phyloP scores from a whole-genome alignment of 768 basidiomycete genomes.

The Termitomyces titanicus region DNA sequence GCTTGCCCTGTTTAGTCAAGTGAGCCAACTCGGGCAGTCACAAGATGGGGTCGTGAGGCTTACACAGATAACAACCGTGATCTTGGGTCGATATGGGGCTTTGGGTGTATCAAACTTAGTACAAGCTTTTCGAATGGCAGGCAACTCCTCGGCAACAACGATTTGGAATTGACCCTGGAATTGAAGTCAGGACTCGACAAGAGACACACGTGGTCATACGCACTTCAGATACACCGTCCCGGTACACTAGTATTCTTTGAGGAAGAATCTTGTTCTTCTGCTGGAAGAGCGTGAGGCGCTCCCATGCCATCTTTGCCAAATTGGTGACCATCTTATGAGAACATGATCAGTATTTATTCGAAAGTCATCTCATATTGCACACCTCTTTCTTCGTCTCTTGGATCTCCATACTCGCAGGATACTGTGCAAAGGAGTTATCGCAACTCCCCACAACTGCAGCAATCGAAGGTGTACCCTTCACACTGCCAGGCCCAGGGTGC shows the following conservation, averaged over 20 bases:
- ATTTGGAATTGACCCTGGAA: constrained; percentile 50
- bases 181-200: not conserved
- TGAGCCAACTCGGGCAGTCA: constrained; percentile 10
- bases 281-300: constrained; percentile 55
- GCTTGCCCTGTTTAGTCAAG: constrained; percentile 33
- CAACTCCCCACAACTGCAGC: constrained; percentile 82
- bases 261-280: constrained; percentile 51
- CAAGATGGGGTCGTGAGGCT: constrained; percentile 25
- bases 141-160: constrained; percentile 64
- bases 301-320: constrained; percentile 60
- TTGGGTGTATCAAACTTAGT: constrained; percentile 39
- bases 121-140: constrained; percentile 59
- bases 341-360: not conserved
- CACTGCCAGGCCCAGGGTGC: constrained; percentile 74
- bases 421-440: constrained; percentile 63
- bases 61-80: constrained; percentile 78
- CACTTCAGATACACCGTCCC: constrained; percentile 84
- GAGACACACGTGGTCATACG: not conserved
- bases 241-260: constrained; percentile 64
- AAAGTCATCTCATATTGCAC: not conserved
- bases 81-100: constrained; percentile 42
- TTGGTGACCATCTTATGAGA: constrained; percentile 74
- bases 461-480: constrained; percentile 74
- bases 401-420: constrained; percentile 68
- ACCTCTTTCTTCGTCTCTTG: constrained; percentile 80